Evolutionary conservation across 2,329 filamentous ascomycete species (phyloP), one percentile per base, ranked within the genome.

Genomic region (Cordyceps javanica): DNA sequence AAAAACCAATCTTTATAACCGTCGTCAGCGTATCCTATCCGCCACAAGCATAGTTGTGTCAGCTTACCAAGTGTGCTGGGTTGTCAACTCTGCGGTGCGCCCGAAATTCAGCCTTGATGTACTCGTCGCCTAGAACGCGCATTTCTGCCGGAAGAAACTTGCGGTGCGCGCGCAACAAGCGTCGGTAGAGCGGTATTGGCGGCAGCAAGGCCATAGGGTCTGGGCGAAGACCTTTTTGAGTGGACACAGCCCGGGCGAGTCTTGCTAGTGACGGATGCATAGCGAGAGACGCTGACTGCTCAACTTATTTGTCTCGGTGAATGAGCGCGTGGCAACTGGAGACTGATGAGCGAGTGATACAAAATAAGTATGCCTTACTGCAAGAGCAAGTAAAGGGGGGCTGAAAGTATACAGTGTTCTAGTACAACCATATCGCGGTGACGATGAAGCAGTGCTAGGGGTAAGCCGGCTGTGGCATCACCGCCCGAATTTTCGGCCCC

Each of bases 21-120:
- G 39, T 11, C 34, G 46, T 62, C 26, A 60, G 41, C 36, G 30
- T 30, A 41, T 4, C 1, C 13, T 5, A 28, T n/a, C 9, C 34
- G 8, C 14, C 14, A 23, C 10, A 21, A 39, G 44, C 3, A 34
- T 14, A 28, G 14, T 19, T 5, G 13, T 28, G 28, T 41, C 30
- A 34, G 71, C 84, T 61, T 78, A 95, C 91, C 73, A 99, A 84
- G 69, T 97, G 93, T 26, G 90, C 83, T 0, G 94, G 92, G 67
- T 97, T 97, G 60, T 97, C 93, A 50, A 95, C 83, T 34, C 85
- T 80, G 60, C 82, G 82, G 68, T 97, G 94, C 1, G 89, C 88
- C 60, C 90, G 82, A 65, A 97, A 99, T 75, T 99, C 94, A 46
- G 85, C 83, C 75, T 95, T 97, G 70, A 97, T 80, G 72, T 97